Evolutionary conservation across 2,329 filamentous ascomycete genomes (phyloP).

Genomic region (Claviceps humidiphila): DNA sequence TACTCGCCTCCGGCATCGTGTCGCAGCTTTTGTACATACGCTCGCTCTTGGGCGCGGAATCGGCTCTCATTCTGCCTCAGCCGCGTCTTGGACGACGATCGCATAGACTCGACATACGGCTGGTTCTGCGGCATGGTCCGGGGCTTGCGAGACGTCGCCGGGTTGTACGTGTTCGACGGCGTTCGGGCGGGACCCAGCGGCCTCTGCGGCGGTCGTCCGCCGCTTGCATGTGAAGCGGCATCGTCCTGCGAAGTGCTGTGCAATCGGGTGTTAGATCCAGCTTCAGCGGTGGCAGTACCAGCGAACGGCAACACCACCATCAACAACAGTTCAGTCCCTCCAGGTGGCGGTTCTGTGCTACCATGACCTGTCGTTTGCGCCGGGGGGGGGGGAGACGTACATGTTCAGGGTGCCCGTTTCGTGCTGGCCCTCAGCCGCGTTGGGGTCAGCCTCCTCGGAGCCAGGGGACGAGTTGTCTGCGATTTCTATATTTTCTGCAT

Average conservation of each 20-base stretch:
- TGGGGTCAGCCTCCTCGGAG: constrained; percentile 24
- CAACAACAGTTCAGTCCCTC: constrained; percentile 21
- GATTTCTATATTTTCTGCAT: no score
- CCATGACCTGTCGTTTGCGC: constrained; percentile 28
- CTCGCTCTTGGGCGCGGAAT: constrained; percentile 63
- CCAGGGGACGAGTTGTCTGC: constrained; percentile 14
- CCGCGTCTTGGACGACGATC: constrained; percentile 40
- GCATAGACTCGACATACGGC: constrained; percentile 29
- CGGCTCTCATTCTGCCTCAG: constrained; percentile 30
- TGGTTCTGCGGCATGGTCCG: constrained; percentile 20
- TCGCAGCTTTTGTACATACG: constrained; percentile 83
- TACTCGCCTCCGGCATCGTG: constrained; percentile 56
- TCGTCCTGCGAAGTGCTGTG: constrained; percentile 15
- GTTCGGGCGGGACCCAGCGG: constrained; percentile 58
- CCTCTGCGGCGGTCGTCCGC: constrained; percentile 45
- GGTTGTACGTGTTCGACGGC: constrained; percentile 69
- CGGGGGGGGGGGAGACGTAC: constrained; percentile 21
- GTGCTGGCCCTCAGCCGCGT: constrained; percentile 35
- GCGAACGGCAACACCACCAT: constrained; percentile 18
- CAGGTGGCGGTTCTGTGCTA: constrained; percentile 24
- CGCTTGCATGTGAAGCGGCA: constrained; percentile 16
- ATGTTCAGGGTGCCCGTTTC: constrained; percentile 30
- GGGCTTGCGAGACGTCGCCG: constrained; percentile 43
- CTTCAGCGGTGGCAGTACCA: no score
- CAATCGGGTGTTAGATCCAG: constrained; percentile 26